phyloP scores from a whole-genome alignment of 306 rosid species.

The Cicer yamashitae region DNA sequence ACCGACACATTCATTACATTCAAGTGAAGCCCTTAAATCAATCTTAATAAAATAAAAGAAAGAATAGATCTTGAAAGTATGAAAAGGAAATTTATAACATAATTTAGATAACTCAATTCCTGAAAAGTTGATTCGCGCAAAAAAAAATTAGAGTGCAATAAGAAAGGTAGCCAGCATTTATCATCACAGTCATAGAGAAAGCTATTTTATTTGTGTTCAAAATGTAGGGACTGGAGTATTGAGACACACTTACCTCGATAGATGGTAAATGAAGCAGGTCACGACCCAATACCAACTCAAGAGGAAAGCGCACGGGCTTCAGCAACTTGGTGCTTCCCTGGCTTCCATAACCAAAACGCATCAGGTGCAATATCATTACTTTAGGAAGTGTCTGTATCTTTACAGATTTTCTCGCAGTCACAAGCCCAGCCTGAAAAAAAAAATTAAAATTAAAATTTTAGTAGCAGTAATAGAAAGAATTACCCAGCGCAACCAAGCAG shows the following conservation, averaged over 20 bases:
- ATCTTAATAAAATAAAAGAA: slow-evolving; percentile 8
- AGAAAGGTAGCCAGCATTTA: slow-evolving; percentile 4
- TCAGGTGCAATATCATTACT: slow-evolving; percentile 91
- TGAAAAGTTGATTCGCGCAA: background rate
- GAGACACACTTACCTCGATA: slow-evolving; percentile 59
- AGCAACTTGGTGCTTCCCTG: slow-evolving; percentile 97
- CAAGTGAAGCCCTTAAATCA: background rate
- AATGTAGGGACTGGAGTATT: background rate
- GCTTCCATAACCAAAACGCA: slow-evolving; percentile 92
- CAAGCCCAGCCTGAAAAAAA: slow-evolving; percentile 73
- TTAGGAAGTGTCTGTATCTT: slow-evolving; percentile 78
- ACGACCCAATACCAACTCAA: slow-evolving; percentile 75
- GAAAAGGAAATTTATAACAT: slow-evolving; percentile 14
- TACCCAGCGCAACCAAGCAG: slow-evolving; percentile 9
- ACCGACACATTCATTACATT: no score
- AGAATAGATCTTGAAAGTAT: background rate
- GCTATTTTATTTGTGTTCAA: slow-evolving; percentile 14
- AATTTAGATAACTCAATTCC: background rate
- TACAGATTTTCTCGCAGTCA: slow-evolving; percentile 79
- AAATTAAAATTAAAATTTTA: slow-evolving; percentile 1
- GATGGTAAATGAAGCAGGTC: slow-evolving; percentile 74
- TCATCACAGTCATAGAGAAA: slow-evolving; percentile 12
- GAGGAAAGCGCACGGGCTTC: slow-evolving; percentile 86
- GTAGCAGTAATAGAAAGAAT: slow-evolving; percentile 26
- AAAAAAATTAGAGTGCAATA: slow-evolving; percentile 15